Conservation (phyloP, 805 yeast genomes). For the Suhomyces emberorum region DNA sequence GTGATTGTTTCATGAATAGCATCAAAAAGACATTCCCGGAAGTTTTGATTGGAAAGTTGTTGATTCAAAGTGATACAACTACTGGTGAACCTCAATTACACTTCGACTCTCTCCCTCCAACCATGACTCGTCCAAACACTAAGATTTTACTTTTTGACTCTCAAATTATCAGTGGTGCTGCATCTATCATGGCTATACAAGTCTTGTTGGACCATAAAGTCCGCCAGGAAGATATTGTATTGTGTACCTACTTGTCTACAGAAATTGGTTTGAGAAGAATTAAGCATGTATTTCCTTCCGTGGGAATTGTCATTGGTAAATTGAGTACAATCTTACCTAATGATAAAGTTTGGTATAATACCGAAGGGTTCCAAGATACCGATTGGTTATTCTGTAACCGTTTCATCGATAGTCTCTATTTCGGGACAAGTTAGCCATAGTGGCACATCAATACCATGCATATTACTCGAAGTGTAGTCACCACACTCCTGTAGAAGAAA, state of each 20-base stretch:
- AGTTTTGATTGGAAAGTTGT: slow-evolving; percentile 73
- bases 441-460: no score
- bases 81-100: slow-evolving; percentile 96
- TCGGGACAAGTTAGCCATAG: slow-evolving; percentile 53
- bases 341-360: slow-evolving; percentile 22
- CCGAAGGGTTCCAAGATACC: slow-evolving; percentile 42
- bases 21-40: slow-evolving; percentile 75
- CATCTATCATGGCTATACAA: slow-evolving; percentile 90
- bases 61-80: slow-evolving; percentile 80
- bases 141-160: slow-evolving; percentile 77
- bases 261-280: slow-evolving; percentile 75
- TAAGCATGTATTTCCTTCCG: slow-evolving; percentile 66
- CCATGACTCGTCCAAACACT: slow-evolving; percentile 19
- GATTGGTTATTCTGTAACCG: slow-evolving; percentile 64
- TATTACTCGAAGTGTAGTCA: no score
- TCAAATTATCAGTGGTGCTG: slow-evolving; percentile 89
- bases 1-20: slow-evolving; percentile 86
- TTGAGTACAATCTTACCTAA: slow-evolving; percentile 43
- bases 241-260: slow-evolving; percentile 72
- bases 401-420: slow-evolving; percentile 73
- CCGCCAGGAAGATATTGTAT: slow-evolving; percentile 53
- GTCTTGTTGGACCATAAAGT: slow-evolving; percentile 82
- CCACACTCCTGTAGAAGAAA: no score
- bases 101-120: slow-evolving; percentile 66
- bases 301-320: slow-evolving; percentile 67